Evolutionary conservation across 176 grass and related monocot genomes (phyloP).

Genomic region (Chloris gayana): DNA sequence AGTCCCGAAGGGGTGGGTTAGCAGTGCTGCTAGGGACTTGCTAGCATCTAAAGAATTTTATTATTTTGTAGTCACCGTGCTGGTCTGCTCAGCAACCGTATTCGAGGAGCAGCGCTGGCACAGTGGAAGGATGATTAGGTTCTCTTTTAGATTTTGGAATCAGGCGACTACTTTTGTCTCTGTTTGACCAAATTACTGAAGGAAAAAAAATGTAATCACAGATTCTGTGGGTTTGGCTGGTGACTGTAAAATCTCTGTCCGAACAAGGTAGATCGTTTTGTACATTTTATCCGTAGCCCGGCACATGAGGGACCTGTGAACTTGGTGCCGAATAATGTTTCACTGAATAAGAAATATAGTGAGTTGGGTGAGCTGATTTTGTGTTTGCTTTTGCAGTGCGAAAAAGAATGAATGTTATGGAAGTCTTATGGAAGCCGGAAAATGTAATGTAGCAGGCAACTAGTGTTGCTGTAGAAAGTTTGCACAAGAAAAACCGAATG

Average conservation of each 20-base stretch:
- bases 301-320: no score
- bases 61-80: constrained; percentile 33
- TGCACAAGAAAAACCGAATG: not conserved
- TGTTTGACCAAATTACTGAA: not conserved
- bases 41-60: constrained; percentile 32
- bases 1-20: constrained; percentile 6
- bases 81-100: constrained; percentile 23
- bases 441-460: no score
- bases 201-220: not conserved
- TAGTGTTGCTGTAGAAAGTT: no score
- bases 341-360: no score
- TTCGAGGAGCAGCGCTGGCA: constrained; percentile 18
- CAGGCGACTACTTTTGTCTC: not conserved
- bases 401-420: no score
- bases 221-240: not conserved
- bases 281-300: not conserved
- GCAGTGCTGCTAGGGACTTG: constrained; percentile 41
- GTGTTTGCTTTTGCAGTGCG: no score
- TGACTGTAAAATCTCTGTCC: constrained; percentile 17
- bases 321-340: no score
- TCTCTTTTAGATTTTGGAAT: not conserved
- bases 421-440: no score
- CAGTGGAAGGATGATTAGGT: constrained; percentile 37
- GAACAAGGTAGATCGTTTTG: not conserved
- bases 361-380: no score